A percentile compares a stretch with the other conserved stretches of the same genome.
phyloP scores from a whole-genome alignment of 495 filamentous ascomycete genomes.

The Lasiosphaeriaceae sp. region DNA sequence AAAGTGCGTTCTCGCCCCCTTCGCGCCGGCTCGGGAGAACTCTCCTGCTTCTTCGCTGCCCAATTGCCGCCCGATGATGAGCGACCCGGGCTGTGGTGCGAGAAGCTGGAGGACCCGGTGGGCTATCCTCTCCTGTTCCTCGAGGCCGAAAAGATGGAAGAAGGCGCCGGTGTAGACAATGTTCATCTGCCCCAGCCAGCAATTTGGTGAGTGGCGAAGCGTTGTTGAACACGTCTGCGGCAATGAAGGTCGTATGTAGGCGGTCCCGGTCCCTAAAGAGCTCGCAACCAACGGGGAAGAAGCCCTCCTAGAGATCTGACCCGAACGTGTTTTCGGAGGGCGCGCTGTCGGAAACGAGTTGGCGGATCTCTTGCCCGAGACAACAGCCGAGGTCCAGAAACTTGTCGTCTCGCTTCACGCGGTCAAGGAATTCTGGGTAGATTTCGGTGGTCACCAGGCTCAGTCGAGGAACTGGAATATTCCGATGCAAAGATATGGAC shows the following conservation, averaged over 20 bases:
- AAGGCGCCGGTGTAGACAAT: conserved; percentile 53
- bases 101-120: conserved; percentile 33
- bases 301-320: conserved; percentile 38
- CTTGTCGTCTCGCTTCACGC: conserved; percentile 17
- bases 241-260: too few species aligned
- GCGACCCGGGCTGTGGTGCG: too few species aligned
- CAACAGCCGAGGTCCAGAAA: conserved; percentile 51
- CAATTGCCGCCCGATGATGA: too few species aligned
- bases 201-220: conserved; percentile 17
- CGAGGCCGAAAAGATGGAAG: conserved; percentile 56
- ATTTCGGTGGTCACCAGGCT: conserved; percentile 15
- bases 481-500: conserved; percentile 39
- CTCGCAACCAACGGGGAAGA: conserved; percentile 9
- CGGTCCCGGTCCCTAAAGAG: too few species aligned
- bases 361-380: conserved; percentile 46
- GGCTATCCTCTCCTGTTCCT: conserved; percentile 45
- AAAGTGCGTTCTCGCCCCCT: conserved; percentile 18
- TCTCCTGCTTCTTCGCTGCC: too few species aligned
- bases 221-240: too few species aligned
- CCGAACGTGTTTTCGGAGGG: conserved; percentile 38
- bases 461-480: conserved; percentile 35
- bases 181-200: conserved; percentile 45
- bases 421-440: conserved; percentile 21
- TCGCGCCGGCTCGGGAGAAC: background rate
- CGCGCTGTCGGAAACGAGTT: conserved; percentile 39